A percentile compares a stretch with the other conserved stretches of the same genome.
Evolutionary conservation across 2,329 filamentous ascomycete genomes (phyloP).

Genomic region (Emmonsia crescens): DNA sequence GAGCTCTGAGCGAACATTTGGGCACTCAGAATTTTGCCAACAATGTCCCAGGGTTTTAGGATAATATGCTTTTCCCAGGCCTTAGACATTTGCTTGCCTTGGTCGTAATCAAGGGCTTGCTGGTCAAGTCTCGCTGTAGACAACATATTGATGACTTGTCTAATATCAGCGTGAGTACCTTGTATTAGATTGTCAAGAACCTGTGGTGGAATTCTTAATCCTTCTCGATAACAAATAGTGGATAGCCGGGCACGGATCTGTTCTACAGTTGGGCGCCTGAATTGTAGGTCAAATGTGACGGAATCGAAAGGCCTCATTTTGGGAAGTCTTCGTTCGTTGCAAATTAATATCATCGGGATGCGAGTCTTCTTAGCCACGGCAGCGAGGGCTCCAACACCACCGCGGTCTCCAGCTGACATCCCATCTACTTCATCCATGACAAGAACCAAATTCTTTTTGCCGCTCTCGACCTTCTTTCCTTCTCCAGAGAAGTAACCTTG

Average conservation of each 20-base stretch:
- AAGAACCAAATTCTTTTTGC: conserved; percentile 86
- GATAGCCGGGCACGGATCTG: conserved; percentile 86
- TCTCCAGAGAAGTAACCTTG: conserved; percentile 82
- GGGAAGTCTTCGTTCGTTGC: conserved; percentile 81
- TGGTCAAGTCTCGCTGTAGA: conserved; percentile 86
- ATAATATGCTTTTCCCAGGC: conserved; percentile 97
- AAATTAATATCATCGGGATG: conserved; percentile 91
- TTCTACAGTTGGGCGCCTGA: conserved; percentile 79
- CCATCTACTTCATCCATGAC: conserved; percentile 99
- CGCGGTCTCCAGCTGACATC: conserved; percentile 94
- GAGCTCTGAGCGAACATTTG: conserved; percentile 76
- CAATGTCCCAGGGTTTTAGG: conserved; percentile 96
- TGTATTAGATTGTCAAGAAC: conserved; percentile 92
- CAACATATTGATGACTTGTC: conserved; percentile 98
- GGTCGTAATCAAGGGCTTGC: conserved; percentile 65
- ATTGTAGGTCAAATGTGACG: conserved; percentile 72
- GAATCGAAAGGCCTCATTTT: conserved; percentile 99
- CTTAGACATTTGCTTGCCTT: conserved; percentile 90
- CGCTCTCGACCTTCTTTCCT: conserved; percentile 64
- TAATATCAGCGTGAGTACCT: conserved; percentile 88
- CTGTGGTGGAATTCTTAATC: conserved; percentile 67
- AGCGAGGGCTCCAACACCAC: conserved; percentile 86
- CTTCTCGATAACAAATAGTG: conserved; percentile 89
- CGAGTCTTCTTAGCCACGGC: conserved; percentile 92
- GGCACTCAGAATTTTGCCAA: conserved; percentile 77